Evolutionary conservation across 805 yeast genomes (phyloP).

Genomic region (Diddensiella transvaalensis): DNA sequence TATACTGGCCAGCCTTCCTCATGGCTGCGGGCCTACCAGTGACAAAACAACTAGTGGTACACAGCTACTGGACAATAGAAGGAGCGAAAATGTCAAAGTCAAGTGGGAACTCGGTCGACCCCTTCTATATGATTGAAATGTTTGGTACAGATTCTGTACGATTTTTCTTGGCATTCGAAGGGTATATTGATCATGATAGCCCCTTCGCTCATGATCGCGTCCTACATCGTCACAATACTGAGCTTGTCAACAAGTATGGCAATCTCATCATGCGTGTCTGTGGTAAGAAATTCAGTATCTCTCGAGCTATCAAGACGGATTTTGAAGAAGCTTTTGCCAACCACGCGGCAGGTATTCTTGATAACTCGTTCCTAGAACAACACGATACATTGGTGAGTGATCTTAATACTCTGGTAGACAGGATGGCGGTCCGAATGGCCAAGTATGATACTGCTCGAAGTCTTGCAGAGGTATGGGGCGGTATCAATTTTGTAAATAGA

Average conservation of each 20-base stretch:
- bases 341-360: conserved; percentile 4
- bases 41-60: conserved; percentile 78
- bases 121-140: conserved; percentile 54
- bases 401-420: conserved; percentile 36
- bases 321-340: not conserved
- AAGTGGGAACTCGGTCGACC: conserved; percentile 91
- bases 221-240: conserved; percentile 36
- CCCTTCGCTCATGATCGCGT: conserved; percentile 70
- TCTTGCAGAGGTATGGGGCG: conserved; percentile 54
- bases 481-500: conserved; percentile 57
- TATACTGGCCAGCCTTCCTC: conserved; percentile 91
- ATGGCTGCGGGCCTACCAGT: conserved; percentile 72
- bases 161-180: conserved; percentile 70
- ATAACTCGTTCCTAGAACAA: not conserved
- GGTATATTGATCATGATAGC: conserved; percentile 72
- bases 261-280: conserved; percentile 74
- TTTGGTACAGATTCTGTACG: conserved; percentile 65
- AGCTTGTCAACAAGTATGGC: conserved; percentile 77
- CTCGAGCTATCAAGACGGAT: conserved; percentile 36
- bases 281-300: conserved; percentile 61
- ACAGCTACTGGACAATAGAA: conserved; percentile 88
- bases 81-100: conserved; percentile 95
- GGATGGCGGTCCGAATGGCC: conserved; percentile 43
- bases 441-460: conserved; percentile 55
- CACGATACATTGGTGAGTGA: conserved; percentile 29